Base-by-base conservation (phyloP, 768 basidiomycete genomes). In the Hemileccinum impolitum region DNA sequence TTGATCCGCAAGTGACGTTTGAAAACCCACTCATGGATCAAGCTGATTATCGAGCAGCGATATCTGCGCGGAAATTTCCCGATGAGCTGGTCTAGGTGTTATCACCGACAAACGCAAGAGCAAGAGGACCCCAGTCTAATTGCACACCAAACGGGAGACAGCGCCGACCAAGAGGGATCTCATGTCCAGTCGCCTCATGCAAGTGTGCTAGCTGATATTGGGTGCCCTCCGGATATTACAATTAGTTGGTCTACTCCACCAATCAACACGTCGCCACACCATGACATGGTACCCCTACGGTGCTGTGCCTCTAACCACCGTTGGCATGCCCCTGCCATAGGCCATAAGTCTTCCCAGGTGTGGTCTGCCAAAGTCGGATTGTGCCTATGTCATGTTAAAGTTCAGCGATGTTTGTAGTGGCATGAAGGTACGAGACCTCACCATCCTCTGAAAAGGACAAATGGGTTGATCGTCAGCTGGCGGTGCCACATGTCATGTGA, bases 341-440 rank as follows among this genome's bases (percentile, higher is more conserved):
- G 40, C 95, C 95, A 60, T 97, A 97, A 8, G 81, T 78, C 68
- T 90, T 95, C 11, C 90, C 88, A 10, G 94, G 94, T 9, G 83
- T 91, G n/a, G 90, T 95, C 71, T 96, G 95, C 94, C 94, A 97
- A 47, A 98, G 73, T 39, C 95, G 84, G 61, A 98, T 95, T 5
- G 95, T 97, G 38, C 93, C 90, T 90, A 62, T 18, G 21, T 45
- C 35, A 53, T 32, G 35, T 30, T 38, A 45, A 38, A 9, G 38
- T 43, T 59, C 34, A 60, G 42, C 26, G 38, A 26, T 21, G 8
- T 14, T 7, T 11, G 23, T 35, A 42, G 13, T 28, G 28, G n/a
- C 45, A 28, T 12, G 13, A 51, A 39, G 17, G 40, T 9, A 42
- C 32, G 47, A 28, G 43, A 3, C 57, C 81, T 67, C 53, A 85